Evolutionary conservation across 1,284 basidiomycete species (phyloP).

Genomic region (Ustilago loliicola): DNA sequence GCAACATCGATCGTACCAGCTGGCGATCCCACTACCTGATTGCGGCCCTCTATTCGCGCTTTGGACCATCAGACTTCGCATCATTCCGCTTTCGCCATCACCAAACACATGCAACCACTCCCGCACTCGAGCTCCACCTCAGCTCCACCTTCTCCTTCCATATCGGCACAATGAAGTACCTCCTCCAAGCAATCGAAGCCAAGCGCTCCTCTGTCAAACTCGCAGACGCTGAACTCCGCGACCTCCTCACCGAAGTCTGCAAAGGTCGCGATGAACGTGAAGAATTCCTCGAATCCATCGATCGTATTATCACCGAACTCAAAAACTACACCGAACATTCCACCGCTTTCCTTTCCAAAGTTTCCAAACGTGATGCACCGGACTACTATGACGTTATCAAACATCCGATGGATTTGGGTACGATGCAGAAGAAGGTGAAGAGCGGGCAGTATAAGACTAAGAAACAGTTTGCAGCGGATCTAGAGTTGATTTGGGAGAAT

Average conservation of each 20-base stretch:
- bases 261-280: constrained; percentile 66
- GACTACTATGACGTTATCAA: constrained; percentile 69
- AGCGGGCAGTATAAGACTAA: constrained; percentile 89
- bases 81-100: background rate
- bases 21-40: no score
- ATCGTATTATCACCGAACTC: constrained; percentile 67
- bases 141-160: constrained; percentile 17
- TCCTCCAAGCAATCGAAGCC: constrained; percentile 68
- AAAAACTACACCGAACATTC: constrained; percentile 69
- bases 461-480: constrained; percentile 89
- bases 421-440: constrained; percentile 93
- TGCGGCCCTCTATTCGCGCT: background rate
- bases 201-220: constrained; percentile 61
- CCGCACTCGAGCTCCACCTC: constrained; percentile 13
- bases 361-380: constrained; percentile 68
- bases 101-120: background rate
- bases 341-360: constrained; percentile 65
- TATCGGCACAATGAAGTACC: constrained; percentile 55
- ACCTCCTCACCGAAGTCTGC: constrained; percentile 64
- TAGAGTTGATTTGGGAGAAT: constrained; percentile 97
- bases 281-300: constrained; percentile 68
- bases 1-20: no score
- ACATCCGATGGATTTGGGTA: constrained; percentile 86
- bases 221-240: constrained; percentile 60
- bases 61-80: background rate